These are phyloP conservation scores for Avicennia marina DNA, from an alignment of 257 asterid species.

Conservation along the genomic window DNA sequence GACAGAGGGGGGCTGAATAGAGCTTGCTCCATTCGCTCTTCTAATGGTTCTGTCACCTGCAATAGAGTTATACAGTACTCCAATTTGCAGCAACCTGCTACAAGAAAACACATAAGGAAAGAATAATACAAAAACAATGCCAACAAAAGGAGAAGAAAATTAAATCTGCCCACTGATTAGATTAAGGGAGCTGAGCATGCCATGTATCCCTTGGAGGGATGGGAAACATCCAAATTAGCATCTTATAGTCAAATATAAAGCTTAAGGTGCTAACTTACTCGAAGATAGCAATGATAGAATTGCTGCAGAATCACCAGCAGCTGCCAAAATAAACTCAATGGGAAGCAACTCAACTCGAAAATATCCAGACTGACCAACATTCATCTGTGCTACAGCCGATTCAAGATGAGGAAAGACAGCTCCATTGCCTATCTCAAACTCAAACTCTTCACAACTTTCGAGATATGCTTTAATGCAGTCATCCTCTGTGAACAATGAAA, in stretches of 20 bases:
- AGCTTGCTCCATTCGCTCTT: conserved; percentile 97
- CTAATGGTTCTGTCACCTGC: conserved; percentile 75
- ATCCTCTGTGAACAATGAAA: conserved; percentile 44
- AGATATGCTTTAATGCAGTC: conserved; percentile 52
- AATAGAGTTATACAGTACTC: conserved; percentile 59
- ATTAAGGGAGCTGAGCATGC: not conserved
- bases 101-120: conserved; percentile 7
- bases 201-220: not conserved
- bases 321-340: conserved; percentile 64
- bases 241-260: not conserved
- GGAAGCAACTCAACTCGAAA: conserved; percentile 62
- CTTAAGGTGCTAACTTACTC: conserved; percentile 33
- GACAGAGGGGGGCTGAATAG: conserved; percentile 84
- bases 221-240: not conserved
- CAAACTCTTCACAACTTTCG: conserved; percentile 84
- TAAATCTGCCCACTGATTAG: not conserved
- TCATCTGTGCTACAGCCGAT: conserved; percentile 62
- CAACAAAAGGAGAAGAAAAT: not conserved
- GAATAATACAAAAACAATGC: not conserved
- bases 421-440: conserved; percentile 86
- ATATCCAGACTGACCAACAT: conserved; percentile 69
- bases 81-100: conserved; percentile 59
- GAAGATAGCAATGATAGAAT: conserved; percentile 45
- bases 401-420: conserved; percentile 65
- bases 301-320: conserved; percentile 46